Base-by-base conservation (phyloP, 768 basidiomycete species). In the Leccinellum rugosiceps region DNA sequence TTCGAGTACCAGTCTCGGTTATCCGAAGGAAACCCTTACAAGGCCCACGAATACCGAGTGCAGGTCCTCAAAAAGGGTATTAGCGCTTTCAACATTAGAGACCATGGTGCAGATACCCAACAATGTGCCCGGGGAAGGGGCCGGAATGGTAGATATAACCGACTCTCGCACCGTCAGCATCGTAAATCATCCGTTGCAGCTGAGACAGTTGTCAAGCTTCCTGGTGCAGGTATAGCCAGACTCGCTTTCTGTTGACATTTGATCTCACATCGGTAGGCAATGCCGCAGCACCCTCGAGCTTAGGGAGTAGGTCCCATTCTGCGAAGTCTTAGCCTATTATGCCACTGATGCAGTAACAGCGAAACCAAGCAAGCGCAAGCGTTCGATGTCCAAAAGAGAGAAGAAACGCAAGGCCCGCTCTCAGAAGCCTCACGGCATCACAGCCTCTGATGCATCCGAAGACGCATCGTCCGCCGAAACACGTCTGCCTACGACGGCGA, bases 341-440 rank as follows among this genome's bases (percentile, higher is more conserved):
- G 21, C 26, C 10, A 11, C 44, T 15, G 52, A 4, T 50, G 44
- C n/a, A 15, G 49, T 6, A 28, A 30, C n/a, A 30, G 25, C 19
- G 23, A 55, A 55, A 26, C 38, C 46, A 17, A 23, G 19, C 21
- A 41, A 41, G 35, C 35, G 35, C 45, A 51, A 43, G 51, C 38
- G 44, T 23, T 50, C 48, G 9, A 19, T 21, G 3, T 51, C 32
- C 19, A 44, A 58, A 43, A 58, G 30, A 45, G 46, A 35, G 10
- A 64, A 52, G 57, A 70, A 69, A 52, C 69, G 63, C 41, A 69
- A 67, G 57, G 53, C 61, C 32, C 55, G 48, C 38, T 61, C 63
- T 50, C 68, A 71, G 61, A 58, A 65, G 17, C 58, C 65, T 21
- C 26, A 59, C 0, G 43, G 56, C 15, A 52, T 63, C 25, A 43